Base-by-base conservation (phyloP, 1,139 yeast genomes). In the Kurtzmaniella quercitrusa region DNA sequence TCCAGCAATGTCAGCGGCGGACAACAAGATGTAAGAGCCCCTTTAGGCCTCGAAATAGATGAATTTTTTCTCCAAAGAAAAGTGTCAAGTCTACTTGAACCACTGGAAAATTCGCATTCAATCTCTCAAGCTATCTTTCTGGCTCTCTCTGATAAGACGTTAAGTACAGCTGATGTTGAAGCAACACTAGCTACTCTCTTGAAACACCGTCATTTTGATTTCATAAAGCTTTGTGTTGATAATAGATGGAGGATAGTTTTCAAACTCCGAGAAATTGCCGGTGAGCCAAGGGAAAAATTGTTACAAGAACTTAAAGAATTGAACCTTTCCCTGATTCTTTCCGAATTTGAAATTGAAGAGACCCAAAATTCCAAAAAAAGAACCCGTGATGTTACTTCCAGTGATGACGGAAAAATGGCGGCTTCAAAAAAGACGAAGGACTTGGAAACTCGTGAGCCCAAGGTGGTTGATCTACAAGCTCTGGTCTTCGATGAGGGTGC, bases 401-500 rank as follows among this genome's bases (percentile, higher is more conserved):
- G 41, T 47, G 10, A 48, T 38, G 46, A 40, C 40, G 34, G 43
- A 36, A 31, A 46, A 41, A 42, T 41, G 31, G 41, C 39, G 34
- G 45, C 44, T 42, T 38, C 37, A 21, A 29, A 40, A 29, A 37
- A 40, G 39, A n/a, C 25, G 17, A 10, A 11, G 34, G 34, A 23
- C 11, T 17, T 39, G 8, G 16, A 37, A 3, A 21, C 15, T 16
- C 55, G 80, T 42, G 57, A 58, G 33, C 94, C 93, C 0, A 66
- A 68, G 43, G 63, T 78, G 27, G 73, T 89, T 2, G 90, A 88
- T 55, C 65, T 91, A 11, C 82, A 79, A 18, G 71, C 79, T 11
- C 63, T 86, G 11, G 72, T 72, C 0, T 85, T 89, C 54, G 88
- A 85, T 38, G 84, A 85, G 57, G 91, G 93, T 0, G 73, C 85